phyloP scores from a whole-genome alignment of 176 grass and related monocot species.

The Oryza rufipogon region DNA sequence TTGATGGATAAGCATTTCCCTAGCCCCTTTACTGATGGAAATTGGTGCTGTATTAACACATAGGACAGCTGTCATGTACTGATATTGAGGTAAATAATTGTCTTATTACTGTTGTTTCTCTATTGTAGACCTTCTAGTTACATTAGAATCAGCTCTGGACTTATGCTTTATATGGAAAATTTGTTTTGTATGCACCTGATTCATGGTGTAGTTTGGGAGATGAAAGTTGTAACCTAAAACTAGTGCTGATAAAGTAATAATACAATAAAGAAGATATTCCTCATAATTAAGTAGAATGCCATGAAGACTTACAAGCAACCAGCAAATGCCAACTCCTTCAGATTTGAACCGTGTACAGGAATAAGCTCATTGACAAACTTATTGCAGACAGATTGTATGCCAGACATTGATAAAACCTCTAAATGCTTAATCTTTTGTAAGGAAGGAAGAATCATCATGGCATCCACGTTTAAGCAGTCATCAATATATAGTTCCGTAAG shows the following conservation, averaged over 20 bases:
- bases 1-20: slow-evolving; percentile 20
- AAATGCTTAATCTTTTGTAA: slow-evolving; percentile 70
- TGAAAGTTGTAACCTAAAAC: slow-evolving; percentile 1
- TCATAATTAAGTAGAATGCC: slow-evolving; percentile 10
- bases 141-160: background rate
- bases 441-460: slow-evolving; percentile 72
- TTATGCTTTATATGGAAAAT: slow-evolving; percentile 14
- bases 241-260: background rate
- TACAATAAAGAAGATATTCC: slow-evolving; percentile 15
- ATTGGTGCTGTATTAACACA: slow-evolving; percentile 9
- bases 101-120: background rate
- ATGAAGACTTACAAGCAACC: slow-evolving; percentile 76
- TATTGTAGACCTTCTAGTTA: background rate
- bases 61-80: background rate
- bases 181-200: background rate
- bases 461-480: slow-evolving; percentile 82
- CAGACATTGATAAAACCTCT: slow-evolving; percentile 81
- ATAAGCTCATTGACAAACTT: slow-evolving; percentile 80
- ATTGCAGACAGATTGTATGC: slow-evolving; percentile 68
- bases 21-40: slow-evolving; percentile 14
- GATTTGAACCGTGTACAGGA: slow-evolving; percentile 65
- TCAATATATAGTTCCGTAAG: slow-evolving; percentile 87
- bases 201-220: background rate
- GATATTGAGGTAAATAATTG: background rate
- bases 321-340: slow-evolving; percentile 79